phyloP scores from a whole-genome alignment of 768 basidiomycete species.

The Podaxis sp. region DNA sequence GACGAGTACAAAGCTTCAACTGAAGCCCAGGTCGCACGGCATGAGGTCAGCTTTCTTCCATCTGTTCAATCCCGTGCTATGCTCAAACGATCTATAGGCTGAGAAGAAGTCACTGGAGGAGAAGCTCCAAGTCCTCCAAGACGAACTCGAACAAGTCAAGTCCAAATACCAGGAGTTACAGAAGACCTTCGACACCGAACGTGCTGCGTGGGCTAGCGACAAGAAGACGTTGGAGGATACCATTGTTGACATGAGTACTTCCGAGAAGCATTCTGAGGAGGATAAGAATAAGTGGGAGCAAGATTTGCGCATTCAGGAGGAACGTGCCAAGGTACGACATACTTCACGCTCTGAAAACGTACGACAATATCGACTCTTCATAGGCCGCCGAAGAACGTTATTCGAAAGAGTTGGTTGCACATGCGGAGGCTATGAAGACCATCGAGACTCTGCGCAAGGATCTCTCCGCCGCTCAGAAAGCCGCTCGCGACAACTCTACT shows the following conservation, averaged over 20 bases:
- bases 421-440: constrained; percentile 81
- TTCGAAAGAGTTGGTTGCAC: constrained; percentile 76
- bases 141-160: constrained; percentile 51
- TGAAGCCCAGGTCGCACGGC: constrained; percentile 64
- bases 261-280: constrained; percentile 65
- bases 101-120: constrained; percentile 65
- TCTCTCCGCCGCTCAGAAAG: constrained; percentile 48
- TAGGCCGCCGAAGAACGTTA: constrained; percentile 81
- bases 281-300: constrained; percentile 64
- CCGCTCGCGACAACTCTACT: constrained; percentile 57
- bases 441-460: constrained; percentile 67
- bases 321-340: constrained; percentile 59
- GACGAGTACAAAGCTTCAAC: constrained; percentile 79
- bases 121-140: constrained; percentile 51
- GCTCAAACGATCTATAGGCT: constrained; percentile 41
- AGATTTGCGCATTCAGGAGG: constrained; percentile 66
- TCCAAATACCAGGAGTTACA: constrained; percentile 58
- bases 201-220: constrained; percentile 70
- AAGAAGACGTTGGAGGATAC: constrained; percentile 82
- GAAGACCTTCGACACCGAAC: constrained; percentile 66
- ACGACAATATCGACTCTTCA: background rate
- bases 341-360: background rate
- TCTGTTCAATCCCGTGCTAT: background rate
- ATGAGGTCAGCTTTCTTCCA: constrained; percentile 53
- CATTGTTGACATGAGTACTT: constrained; percentile 76